Evolutionary conservation across 257 asterid genomes (phyloP), one percentile per base, ranked within the genome.

Genomic region (Lavandula angustifolia): DNA sequence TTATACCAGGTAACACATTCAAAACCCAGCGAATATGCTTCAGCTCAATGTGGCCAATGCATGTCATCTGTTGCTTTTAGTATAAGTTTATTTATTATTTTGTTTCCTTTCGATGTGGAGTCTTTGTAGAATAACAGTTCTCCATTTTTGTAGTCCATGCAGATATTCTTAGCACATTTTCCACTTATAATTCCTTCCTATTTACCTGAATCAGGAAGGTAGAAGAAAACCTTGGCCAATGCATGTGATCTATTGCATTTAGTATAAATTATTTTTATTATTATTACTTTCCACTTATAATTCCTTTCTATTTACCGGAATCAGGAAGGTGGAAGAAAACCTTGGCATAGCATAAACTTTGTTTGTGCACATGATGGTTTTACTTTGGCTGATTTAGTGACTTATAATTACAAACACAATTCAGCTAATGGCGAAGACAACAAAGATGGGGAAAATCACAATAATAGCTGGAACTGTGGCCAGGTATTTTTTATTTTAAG

Each of bases 401-500:
- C 91, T n/a, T 94, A 94, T 62, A 94, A 94, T 68, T 50, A 80
- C 68, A 94, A 94, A 78, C 96, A 94, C 78, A 90, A 94, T 80
- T 66, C 75, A 69, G 89, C 96, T 43, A 94, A 94, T 74, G 97
- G 99, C 2, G 99, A 94, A 80, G 95, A 87, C 73, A 90, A 94
- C 78, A 89, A 78, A 22, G 99, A 94, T 49, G 99, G 99, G 41
- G 99, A 90, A 79, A 90, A 84, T 82, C 97, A 90, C 66, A 94
- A 94, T 60, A 87, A 87, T 78, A 94, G 99, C 75, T 94, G 99
- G 99, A 94, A 94, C 58, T 94, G 97, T 64, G 99, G 99, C 51
- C 90, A 87, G 91, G 98, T 87, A 76, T 49, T 67, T 14, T 63
- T 59, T 69, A 9, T 40, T 49, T 29, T 16, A 14, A 35, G 16